These are phyloP conservation scores for Malassezia caprae DNA, from an alignment of 1,284 basidiomycete genomes.

Conservation along the genomic window DNA sequence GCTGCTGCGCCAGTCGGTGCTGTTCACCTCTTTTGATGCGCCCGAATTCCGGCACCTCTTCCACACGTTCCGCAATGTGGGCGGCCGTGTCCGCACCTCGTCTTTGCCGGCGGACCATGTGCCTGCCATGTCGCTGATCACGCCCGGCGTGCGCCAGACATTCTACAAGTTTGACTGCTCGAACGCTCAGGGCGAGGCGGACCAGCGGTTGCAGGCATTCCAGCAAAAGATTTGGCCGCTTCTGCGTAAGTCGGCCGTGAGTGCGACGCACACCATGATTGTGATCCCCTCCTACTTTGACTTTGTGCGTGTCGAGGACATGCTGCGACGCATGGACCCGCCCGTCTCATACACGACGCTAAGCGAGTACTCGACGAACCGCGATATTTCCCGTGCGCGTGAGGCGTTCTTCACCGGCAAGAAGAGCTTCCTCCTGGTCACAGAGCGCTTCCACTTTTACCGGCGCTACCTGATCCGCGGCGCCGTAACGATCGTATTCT, in stretches of 20 bases:
- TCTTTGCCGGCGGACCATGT: conserved; percentile 2
- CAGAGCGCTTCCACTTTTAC: conserved; percentile 97
- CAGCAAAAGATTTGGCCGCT: conserved; percentile 71
- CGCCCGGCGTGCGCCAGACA: conserved; percentile 51
- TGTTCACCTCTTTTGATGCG: conserved; percentile 79
- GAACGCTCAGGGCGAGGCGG: conserved; percentile 68
- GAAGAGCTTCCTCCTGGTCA: conserved; percentile 75
- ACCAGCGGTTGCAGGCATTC: conserved; percentile 76
- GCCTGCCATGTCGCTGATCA: conserved; percentile 20
- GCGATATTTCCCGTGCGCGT: conserved; percentile 83
- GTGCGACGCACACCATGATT: conserved; percentile 73
- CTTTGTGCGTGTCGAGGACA: conserved; percentile 80
- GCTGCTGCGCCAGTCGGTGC: conserved; percentile 72
- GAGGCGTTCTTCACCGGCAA: conserved; percentile 84
- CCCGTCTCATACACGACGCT: conserved; percentile 62
- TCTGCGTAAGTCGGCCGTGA: conserved; percentile 78
- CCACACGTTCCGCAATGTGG: conserved; percentile 69
- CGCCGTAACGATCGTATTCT: conserved; percentile 83
- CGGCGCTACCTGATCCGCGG: conserved; percentile 63
- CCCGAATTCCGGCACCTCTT: conserved; percentile 75
- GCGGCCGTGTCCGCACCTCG: conserved; percentile 59
- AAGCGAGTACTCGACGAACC: conserved; percentile 88
- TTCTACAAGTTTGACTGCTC: conserved; percentile 66
- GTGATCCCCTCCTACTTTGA: conserved; percentile 94
- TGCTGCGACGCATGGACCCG: conserved; percentile 58